Evolutionary conservation across 2,329 filamentous ascomycete species (phyloP).

Genomic region (Sarocladiaceae sp.): DNA sequence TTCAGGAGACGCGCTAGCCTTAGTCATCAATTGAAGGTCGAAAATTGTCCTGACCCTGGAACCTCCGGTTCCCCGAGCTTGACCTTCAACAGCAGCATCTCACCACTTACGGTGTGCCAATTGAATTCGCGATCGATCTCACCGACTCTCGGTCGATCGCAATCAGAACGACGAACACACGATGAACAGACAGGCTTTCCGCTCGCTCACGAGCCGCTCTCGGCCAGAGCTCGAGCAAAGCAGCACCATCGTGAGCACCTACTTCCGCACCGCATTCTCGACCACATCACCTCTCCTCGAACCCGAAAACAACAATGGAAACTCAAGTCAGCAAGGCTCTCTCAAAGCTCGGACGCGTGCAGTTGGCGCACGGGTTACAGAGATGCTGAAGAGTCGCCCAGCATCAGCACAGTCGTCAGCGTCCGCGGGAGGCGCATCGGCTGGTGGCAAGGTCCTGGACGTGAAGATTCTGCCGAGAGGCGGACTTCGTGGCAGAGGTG

Average conservation of each 20-base stretch:
- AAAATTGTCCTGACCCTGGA: constrained; percentile 4
- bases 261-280: constrained; percentile 31
- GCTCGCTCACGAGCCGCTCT: constrained; percentile 31
- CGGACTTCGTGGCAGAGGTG: constrained; percentile 22
- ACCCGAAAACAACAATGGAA: constrained; percentile 24
- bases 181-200: constrained; percentile 28
- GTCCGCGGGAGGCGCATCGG: too few species aligned
- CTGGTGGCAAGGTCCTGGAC: constrained; percentile 26
- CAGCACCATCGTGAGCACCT: constrained; percentile 25
- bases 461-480: constrained; percentile 32
- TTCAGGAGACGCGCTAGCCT: constrained; percentile 4
- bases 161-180: background rate
- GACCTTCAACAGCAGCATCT: background rate
- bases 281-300: constrained; percentile 32
- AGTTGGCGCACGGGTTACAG: constrained; percentile 10
- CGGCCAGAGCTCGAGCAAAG: constrained; percentile 28
- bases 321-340: constrained; percentile 12
- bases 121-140: background rate
- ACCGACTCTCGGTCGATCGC: background rate
- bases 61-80: background rate
- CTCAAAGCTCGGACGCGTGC: constrained; percentile 4
- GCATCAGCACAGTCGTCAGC: background rate
- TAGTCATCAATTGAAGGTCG: constrained; percentile 8
- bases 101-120: constrained; percentile 8
- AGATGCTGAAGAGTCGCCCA: constrained; percentile 5